phyloP scores from a whole-genome alignment of 306 rosid species.

The Inga oerstediana region DNA sequence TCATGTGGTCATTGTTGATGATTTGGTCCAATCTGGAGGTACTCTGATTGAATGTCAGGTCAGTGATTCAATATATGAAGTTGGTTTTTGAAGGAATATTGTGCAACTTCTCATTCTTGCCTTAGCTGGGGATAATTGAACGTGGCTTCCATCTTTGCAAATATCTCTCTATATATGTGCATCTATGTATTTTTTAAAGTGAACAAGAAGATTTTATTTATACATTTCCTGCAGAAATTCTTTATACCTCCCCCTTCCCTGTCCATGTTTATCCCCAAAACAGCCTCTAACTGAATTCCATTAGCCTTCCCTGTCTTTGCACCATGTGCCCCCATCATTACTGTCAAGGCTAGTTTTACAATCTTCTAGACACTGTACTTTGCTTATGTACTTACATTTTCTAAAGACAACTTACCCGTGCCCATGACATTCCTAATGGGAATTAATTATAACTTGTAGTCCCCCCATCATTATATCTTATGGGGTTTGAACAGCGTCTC shows the following conservation, averaged over 20 bases:
- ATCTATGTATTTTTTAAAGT: background rate
- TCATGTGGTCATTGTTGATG: slow-evolving; percentile 96
- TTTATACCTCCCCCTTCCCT: background rate
- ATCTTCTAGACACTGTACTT: background rate
- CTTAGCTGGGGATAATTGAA: background rate
- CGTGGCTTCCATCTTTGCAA: background rate
- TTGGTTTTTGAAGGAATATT: slow-evolving; percentile 1
- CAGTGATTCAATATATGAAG: slow-evolving; percentile 15
- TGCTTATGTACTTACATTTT: background rate
- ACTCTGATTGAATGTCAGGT: slow-evolving; percentile 98
- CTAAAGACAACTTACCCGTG: background rate
- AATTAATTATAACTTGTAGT: background rate
- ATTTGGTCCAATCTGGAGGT: slow-evolving; percentile 97
- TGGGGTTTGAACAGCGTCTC: background rate
- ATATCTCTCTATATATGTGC: background rate
- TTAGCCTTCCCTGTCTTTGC: background rate
- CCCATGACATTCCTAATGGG: background rate
- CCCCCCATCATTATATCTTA: background rate
- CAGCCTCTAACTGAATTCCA: background rate
- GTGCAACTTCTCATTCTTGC: slow-evolving; percentile 14
- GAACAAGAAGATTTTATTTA: background rate
- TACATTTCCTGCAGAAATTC: background rate
- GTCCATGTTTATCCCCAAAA: background rate
- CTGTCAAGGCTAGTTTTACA: background rate
- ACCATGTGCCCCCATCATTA: background rate